Base-by-base conservation (phyloP, 495 filamentous ascomycete species). In the Schizothecium vesticola region DNA sequence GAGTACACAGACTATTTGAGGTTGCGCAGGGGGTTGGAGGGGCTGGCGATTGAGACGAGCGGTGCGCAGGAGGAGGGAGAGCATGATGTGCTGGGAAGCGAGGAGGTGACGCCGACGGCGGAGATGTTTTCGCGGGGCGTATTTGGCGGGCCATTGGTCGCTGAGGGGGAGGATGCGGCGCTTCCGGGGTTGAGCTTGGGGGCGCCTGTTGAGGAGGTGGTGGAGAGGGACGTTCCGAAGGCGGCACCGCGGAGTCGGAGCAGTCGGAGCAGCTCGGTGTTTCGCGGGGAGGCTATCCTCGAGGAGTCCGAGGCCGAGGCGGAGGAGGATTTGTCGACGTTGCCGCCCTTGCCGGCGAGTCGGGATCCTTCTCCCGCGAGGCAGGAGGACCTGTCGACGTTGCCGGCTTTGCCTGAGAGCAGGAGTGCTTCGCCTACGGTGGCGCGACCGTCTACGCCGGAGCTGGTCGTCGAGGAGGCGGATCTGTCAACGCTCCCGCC, bases 71-170 rank as follows among this genome's bases (percentile, higher is more conserved):
- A 36, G 26, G 31, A 3, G 4, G 12, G n/a, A n/a, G n/a, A n/a
- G n/a, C n/a, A 51, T 55, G 63, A 76, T 22, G 60, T 72, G 5
- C 70, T 79, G 6, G 77, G 71, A 8, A 77, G 74, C 1, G 61
- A 77, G 21, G 75, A 81, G 69, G 75, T 74, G 4, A 80, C 79
- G 56, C 77, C 80, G n/a, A 76, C 71, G 66, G 77, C 76, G 3
- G 61, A 22, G 24, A 19, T 31, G 60, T 43, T 60, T 59, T 26
- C 62, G 22, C 4, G 19, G 22, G 31, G 25, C 4, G 33, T 51
- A 22, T 56, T 55, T 61, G 22, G 23, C 16, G 31, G 21, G 19
- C 31, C 12, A 10, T 64, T 33, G 43, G 16, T 51, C 19, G 36
- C 33, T 3, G 61, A 64, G 25, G 26, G 25, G 10, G 26, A 21